Base-by-base conservation (phyloP, 1,139 yeast species). In the Casaregolazyma lundiana region DNA sequence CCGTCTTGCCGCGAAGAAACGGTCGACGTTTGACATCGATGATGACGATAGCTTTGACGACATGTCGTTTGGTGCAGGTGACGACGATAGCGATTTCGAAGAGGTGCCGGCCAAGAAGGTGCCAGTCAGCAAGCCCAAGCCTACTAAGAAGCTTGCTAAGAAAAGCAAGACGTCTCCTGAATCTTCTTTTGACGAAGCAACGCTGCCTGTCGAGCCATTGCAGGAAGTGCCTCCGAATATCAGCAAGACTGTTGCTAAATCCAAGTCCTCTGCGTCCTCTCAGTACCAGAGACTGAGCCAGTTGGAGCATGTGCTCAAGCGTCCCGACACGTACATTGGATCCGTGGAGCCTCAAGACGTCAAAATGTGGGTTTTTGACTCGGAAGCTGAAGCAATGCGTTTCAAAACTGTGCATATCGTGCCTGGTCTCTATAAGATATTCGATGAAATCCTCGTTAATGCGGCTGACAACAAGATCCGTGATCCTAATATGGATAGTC, bases 401-500 rank as follows among this genome's bases (percentile, higher is more conserved):
- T 61, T 60, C 57, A 64, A 61, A 54, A 76, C 73, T 26, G 95
- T 92, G 29, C 78, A 75, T 39, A 85, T 89, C 55, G 97, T 92
- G 13, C 98, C 99, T 3, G 99, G 98, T 46, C 70, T 94, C 51
- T 92, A 88, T 70, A 94, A 94, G 70, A 92, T 94, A 46, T 94
- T 92, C 65, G 99, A 94, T 68, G 99, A 94, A 69, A 90, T 94
- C 54, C 72, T 94, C 55, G 99, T 94, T 47, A 94, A 94, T 66
- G 98, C 99, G 2, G 99, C 98, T 13, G 98, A 94, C 67, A 94
- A 94, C 71, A 94, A 94, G 70, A 92, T 92, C 54, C 80, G 98
- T 57, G 99, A 94, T 63, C 88, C 96, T 1, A 59, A 76, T 6
- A 94, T 94, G 98, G 86, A 81, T 60, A 80, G 77, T 54, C 78